Conservation (phyloP, 345 rosid genomes). For the Aquilaria sinensis region DNA sequence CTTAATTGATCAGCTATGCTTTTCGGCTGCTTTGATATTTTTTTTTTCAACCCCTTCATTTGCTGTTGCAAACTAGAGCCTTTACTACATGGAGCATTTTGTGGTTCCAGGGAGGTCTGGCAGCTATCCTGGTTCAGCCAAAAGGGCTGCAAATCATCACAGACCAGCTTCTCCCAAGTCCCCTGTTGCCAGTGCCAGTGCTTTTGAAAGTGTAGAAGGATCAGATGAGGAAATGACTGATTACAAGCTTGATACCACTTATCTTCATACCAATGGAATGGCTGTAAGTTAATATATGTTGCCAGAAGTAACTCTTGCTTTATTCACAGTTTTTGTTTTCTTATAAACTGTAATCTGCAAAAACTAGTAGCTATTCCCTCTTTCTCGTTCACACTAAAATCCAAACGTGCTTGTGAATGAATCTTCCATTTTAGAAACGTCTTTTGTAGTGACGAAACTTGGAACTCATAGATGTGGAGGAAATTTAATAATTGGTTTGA, state of each 20-base stretch:
- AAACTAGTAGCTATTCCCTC: no score
- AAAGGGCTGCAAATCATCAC: constrained; percentile 54
- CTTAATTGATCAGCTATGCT: no score
- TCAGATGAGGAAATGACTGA: constrained; percentile 90
- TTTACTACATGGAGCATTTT: constrained; percentile 7
- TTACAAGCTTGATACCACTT: constrained; percentile 50
- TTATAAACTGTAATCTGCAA: neutral
- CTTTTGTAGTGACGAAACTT: no score
- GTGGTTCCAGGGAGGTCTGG: constrained; percentile 54
- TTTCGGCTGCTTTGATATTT: neutral
- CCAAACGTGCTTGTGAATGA: no score
- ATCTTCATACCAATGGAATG: constrained; percentile 61
- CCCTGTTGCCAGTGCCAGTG: constrained; percentile 92
- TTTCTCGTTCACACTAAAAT: no score
- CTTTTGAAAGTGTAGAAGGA: constrained; percentile 85
- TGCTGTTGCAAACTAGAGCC: neutral
- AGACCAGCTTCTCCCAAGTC: constrained; percentile 91
- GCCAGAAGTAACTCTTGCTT: neutral
- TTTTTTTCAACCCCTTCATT: neutral
- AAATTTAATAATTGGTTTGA: no score
- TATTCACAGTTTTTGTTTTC: neutral
- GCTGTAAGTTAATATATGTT: constrained; percentile 51
- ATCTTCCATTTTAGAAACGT: no score
- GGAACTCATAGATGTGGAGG: no score
- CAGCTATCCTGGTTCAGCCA: constrained; percentile 39